Base-by-base conservation (phyloP, 192 early-diverging fungal species). In the Bifiguratus adelaidae region DNA sequence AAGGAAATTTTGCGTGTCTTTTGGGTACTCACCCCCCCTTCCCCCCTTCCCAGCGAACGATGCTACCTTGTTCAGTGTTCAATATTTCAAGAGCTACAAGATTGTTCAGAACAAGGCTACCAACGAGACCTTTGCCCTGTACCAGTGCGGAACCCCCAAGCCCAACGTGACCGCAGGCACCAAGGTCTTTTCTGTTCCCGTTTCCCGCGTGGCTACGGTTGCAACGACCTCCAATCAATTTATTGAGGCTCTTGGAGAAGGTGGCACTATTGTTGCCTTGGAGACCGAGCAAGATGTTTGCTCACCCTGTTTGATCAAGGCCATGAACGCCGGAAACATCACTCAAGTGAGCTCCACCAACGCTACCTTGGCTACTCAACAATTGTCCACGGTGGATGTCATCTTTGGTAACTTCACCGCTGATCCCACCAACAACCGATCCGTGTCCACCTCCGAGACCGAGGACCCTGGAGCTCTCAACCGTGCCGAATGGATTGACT, bases 91-190 rank as follows among this genome's bases (percentile, higher is more conserved):
- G 8, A 79, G 75, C 45, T 74, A 78, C 65, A 88, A 88, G 61
- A 50, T 80, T 28, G 63, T 85, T 7, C 63, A 56, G 30, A 82
- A 84, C 60, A 70, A 27, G 15, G 41, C 57, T 12, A 55, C 64
- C 18, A 70, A 72, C 30, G 67, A 70, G 18, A 68, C 59, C 18
- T 85, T 77, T 50, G 69, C 77, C n/a, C 69, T 86, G 28, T 75
- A 77, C 40, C 83, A 83, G 53, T 88, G 81, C 54, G 81, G 82
- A 44, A 81, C 83, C 15, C 71, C 77, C 12, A 30, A 44, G 5
- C 74, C 77, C 21, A 50, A 56, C 26, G 29, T 70, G 15, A 49
- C 70, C 37, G 45, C 37, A 32, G 64, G 62, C 32, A 67, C 68
- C 16, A 68, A 70, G 32, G 30, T 71, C 11, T 69, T 76, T 27